Evolutionary conservation across 2,329 filamentous ascomycete species (phyloP).

Genomic region (Sporothrix curviconia): DNA sequence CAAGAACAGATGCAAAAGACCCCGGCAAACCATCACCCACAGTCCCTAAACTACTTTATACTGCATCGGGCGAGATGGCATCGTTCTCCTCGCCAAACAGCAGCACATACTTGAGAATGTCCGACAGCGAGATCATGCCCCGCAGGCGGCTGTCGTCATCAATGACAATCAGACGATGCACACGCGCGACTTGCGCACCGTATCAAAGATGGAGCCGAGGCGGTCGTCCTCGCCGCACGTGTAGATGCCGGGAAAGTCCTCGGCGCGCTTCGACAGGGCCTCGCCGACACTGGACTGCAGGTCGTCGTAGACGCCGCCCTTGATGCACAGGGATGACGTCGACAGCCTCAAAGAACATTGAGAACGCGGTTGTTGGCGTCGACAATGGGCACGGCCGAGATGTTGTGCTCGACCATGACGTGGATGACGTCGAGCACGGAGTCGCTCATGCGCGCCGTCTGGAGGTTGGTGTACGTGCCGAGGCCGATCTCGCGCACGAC

Average conservation of each 20-base stretch:
- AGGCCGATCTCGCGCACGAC: slow-evolving; percentile 77
- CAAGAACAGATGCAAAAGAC: not conserved
- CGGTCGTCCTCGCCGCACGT: slow-evolving; percentile 89
- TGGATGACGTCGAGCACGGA: slow-evolving; percentile 93
- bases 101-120: slow-evolving; percentile 92
- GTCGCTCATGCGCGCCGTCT: slow-evolving; percentile 80
- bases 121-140: slow-evolving; percentile 87
- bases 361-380: slow-evolving; percentile 71
- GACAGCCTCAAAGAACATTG: slow-evolving; percentile 95
- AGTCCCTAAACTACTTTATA: not conserved
- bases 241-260: slow-evolving; percentile 94
- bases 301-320: slow-evolving; percentile 87
- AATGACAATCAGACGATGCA: slow-evolving; percentile 87
- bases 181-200: slow-evolving; percentile 87
- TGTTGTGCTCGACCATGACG: slow-evolving; percentile 84
- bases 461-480: slow-evolving; percentile 75
- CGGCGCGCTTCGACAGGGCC: slow-evolving; percentile 75
- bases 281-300: slow-evolving; percentile 81
- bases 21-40: not conserved
- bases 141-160: slow-evolving; percentile 81
- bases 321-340: slow-evolving; percentile 95
- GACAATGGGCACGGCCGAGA: slow-evolving; percentile 89
- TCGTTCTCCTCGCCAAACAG: slow-evolving; percentile 65
- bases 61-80: slow-evolving; percentile 11
- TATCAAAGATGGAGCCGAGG: slow-evolving; percentile 93